Evolutionary conservation across 257 asterid genomes (phyloP), one percentile per base, ranked within the genome.

Genomic region (Nicotiana noctiflora): DNA sequence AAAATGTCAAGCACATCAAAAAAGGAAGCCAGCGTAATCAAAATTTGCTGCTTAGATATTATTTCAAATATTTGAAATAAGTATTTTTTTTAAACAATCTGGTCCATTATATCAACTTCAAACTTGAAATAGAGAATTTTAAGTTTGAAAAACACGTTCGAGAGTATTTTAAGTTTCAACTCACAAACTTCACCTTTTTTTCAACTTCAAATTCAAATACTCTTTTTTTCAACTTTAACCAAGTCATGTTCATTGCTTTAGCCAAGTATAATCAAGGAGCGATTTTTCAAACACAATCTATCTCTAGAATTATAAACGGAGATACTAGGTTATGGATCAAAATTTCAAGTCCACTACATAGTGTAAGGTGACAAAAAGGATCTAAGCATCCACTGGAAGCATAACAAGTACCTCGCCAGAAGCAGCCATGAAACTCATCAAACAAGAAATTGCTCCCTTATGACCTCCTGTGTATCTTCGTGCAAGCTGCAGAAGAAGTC

Each of bases 381-480:
- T 46, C 21, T 23, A 72, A 72, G n/a, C 15, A 72, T 49, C 78
- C 78, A 72, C 59, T 55, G 76, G 75, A 51, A 85, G 51, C 65
- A 23, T 34, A 40, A 53, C 66, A 80, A 83, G 68, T 89, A 95
- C 99, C 98, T 95, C 98, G 56, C 99, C 97, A 56, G 98, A 88
- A 79, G 98, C 88, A 76, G 96, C 92, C 91, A 89, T 90, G 90
- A 93, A 95, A 80, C 92, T 92, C 97, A 95, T 92, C 88, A 95
- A 86, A 86, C 99, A 95, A 89, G 97, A 87, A 87, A 93, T 85
- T 76, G 97, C 83, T 37, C 99, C 99, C 87, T 93, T 95, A 64
- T 95, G 99, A 34, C 98, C 99, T 85, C 99, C 99, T 21, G 97
- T 93, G 76, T 93, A 93, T 82, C 99, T 93, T 84, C 98, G 89